A percentile compares a stretch with the other conserved stretches of the same genome.
Evolutionary conservation across 2,329 filamentous ascomycete species (phyloP).

Genomic region (Verticillium isaacii): DNA sequence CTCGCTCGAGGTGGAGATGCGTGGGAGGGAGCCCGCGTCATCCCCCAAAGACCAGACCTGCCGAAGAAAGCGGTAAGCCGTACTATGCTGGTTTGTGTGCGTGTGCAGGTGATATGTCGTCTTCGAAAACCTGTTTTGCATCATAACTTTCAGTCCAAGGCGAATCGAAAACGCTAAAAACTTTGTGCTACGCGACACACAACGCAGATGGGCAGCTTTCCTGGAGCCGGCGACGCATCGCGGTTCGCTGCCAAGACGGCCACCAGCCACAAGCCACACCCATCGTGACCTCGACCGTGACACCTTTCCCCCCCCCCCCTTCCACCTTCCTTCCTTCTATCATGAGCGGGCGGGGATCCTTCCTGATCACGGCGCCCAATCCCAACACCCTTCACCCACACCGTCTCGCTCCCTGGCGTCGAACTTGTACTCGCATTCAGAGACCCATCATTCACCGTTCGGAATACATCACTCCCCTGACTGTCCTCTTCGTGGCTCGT

Average conservation of each 20-base stretch:
- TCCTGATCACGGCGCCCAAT: not conserved
- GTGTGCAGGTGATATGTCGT: not conserved
- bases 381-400: too few relatives aligned
- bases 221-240: not conserved
- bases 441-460: too few relatives aligned
- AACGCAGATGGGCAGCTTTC: not conserved
- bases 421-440: not conserved
- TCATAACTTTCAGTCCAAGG: not conserved
- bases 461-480: too few relatives aligned
- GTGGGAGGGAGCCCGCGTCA: not conserved
- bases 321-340: not conserved
- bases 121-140: not conserved
- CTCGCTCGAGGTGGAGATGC: not conserved
- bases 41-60: not conserved
- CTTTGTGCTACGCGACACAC: not conserved
- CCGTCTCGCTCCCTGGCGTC: not conserved
- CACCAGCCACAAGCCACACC: not conserved
- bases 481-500: too few relatives aligned
- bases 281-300: not conserved
- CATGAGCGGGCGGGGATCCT: not conserved
- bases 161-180: not conserved
- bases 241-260: not conserved
- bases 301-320: too few relatives aligned
- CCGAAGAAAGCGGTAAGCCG: not conserved
- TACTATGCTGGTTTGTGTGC: not conserved